These are phyloP conservation scores for Boletellus emodensis DNA, from an alignment of 768 basidiomycete species.

Conservation along the genomic window DNA sequence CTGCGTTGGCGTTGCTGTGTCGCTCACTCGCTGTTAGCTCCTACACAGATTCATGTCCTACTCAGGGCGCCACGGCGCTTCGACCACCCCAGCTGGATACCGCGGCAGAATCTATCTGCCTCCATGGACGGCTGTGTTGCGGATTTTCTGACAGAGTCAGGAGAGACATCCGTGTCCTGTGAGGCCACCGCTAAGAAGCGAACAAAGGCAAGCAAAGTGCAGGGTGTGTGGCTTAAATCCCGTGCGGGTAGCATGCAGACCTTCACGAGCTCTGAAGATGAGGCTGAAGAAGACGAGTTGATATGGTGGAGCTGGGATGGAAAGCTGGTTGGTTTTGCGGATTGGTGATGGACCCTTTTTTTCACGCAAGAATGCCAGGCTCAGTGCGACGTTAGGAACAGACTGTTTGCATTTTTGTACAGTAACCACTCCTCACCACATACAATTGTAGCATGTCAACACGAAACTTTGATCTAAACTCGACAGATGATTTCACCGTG, in stretches of 20 bases:
- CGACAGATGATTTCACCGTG: too few species aligned
- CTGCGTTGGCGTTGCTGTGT: not conserved
- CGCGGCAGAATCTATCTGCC: slow-evolving; percentile 39
- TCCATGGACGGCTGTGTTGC: slow-evolving; percentile 36
- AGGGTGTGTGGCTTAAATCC: slow-evolving; percentile 42
- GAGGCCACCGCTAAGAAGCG: slow-evolving; percentile 27
- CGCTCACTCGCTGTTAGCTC: slow-evolving; percentile 28
- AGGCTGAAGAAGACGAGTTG: slow-evolving; percentile 41
- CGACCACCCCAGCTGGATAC: slow-evolving; percentile 44
- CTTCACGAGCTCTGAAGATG: slow-evolving; percentile 4
- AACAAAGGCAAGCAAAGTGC: slow-evolving; percentile 27
- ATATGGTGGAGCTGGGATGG: slow-evolving; percentile 56
- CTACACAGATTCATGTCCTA: slow-evolving; percentile 46
- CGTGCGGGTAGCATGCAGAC: not conserved
- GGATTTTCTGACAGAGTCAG: slow-evolving; percentile 33
- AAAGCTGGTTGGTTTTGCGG: slow-evolving; percentile 43
- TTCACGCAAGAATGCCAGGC: not conserved
- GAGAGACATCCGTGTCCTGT: not conserved
- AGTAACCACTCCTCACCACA: not conserved
- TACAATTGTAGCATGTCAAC: too few species aligned
- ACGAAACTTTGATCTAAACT: too few species aligned
- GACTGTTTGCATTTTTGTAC: not conserved
- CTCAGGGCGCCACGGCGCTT: slow-evolving; percentile 47
- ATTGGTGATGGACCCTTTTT: slow-evolving; percentile 33
- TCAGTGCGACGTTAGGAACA: not conserved